Evolutionary conservation across 2,329 filamentous ascomycete genomes (phyloP), one percentile per base, ranked within the genome.

Genomic region (Mycosphaerella sp.): DNA sequence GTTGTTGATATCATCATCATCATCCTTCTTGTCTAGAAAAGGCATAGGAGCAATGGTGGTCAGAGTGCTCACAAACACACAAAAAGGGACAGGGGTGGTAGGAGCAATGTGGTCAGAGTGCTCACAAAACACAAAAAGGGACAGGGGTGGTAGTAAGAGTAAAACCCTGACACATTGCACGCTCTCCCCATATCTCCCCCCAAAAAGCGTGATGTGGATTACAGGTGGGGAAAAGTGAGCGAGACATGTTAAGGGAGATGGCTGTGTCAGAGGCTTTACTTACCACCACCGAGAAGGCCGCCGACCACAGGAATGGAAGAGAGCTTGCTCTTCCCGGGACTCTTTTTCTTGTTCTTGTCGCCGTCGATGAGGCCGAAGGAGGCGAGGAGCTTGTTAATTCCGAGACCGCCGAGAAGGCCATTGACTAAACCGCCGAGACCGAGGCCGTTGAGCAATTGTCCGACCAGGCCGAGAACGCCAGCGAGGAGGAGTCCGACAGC

Each of bases 391-490:
- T 86, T 87, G 69, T 84, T 82, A 53, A 94, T 76, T 12, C 87
- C 87, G 16, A 93, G 71, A 1, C 85, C 85, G 50, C 87, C 86
- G 1, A 95, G 78, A 3, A 95, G 74, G 43, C 84, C 83, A 57
- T 91, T 87, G 60, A 95, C 80, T 0, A 95, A 69, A 13, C 86
- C 85, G 53, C 89, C 89, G 1, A 95, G 79, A 51, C 89, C 89
- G 25, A 95, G 80, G 4, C 86, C 87, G 61, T 85, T 84, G 52
- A 93, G 78, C 64, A 95, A 73, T 65, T 83, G 84, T 50, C 89
- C 89, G 16, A 95, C 88, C 1, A 96, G 78, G 39, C 86, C 86
- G 6, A 96, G 76, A 0, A 96, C 89, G 68, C 90, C 89, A 45
- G 77, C 84, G 54, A 96, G 76, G 57, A 95, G 71, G 53, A 95